Evolutionary conservation across 306 rosid genomes (phyloP).

Genomic region (Vigna trinervia): DNA sequence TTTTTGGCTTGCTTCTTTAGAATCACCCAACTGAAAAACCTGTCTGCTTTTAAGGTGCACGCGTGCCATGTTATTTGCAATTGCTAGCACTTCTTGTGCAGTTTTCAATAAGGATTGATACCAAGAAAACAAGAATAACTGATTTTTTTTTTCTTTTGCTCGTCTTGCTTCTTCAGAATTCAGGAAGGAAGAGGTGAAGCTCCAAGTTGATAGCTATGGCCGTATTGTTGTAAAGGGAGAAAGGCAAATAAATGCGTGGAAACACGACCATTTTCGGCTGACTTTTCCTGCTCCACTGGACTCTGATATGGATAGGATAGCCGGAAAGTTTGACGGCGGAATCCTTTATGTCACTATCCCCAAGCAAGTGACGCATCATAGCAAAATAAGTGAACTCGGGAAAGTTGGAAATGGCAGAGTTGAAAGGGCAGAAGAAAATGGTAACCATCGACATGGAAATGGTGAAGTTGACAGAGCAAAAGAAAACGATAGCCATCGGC

Average conservation of each 20-base stretch:
- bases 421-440: background rate
- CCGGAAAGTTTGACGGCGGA: slow-evolving; percentile 61
- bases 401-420: slow-evolving; percentile 17
- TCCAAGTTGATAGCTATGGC: slow-evolving; percentile 52
- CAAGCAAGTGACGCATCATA: slow-evolving; percentile 40
- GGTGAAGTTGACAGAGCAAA: background rate
- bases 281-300: slow-evolving; percentile 51
- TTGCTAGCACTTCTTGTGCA: background rate
- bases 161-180: slow-evolving; percentile 54
- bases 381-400: slow-evolving; percentile 41
- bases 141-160: background rate
- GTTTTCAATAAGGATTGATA: slow-evolving; percentile 17
- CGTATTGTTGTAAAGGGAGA: slow-evolving; percentile 56
- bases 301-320: slow-evolving; percentile 53
- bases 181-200: slow-evolving; percentile 63
- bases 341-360: slow-evolving; percentile 68
- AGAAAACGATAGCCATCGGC: slow-evolving; percentile 1
- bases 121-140: background rate
- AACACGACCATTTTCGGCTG: slow-evolving; percentile 51
- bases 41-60: background rate
- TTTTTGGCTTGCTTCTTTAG: slow-evolving; percentile 22
- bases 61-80: slow-evolving; percentile 1
- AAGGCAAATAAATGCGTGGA: slow-evolving; percentile 52
- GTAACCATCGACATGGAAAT: background rate
- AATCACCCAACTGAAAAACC: slow-evolving; percentile 9